Base-by-base conservation (phyloP, 805 yeast genomes). In the Blastobotrys americana region DNA sequence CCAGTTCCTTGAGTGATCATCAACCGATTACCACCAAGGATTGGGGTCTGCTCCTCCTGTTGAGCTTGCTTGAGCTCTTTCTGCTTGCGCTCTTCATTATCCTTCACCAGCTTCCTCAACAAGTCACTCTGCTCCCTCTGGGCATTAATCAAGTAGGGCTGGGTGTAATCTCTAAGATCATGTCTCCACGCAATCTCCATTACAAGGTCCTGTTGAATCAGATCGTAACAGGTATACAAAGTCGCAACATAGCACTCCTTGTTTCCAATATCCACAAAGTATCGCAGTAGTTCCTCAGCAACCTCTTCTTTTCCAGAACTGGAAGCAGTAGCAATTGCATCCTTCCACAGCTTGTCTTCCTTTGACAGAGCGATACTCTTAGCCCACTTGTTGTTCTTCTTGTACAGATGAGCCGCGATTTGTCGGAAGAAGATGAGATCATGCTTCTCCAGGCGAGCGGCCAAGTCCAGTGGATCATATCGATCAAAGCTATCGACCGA, bases 251-350 rank as follows among this genome's bases (percentile, higher is more conserved):
- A 84, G 58, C 96, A 85, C 71, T 93, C 98, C 66, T 82, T 87
- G 70, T 93, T 93, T 55, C 96, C 97, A 34, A 95, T 86, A 57
- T 90, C 97, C 48, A 93, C 97, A 65, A 93, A 93, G 70, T 90
- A 93, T 43, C 82, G 76, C 63, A 93, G 70, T 52, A 86, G 71
- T 48, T 93, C 97, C 64, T 86, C 90, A 28, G 95, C 89, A 59
- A 90, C 82, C 62, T 84, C 88, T 8, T 77, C 59, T 53, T 82
- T 81, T 50, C 77, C 77, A 16, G 97, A 88, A 46, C 80, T 68
- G 15, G 96, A 79, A 19, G 96, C 96, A 6, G 97, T 89, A 60
- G 79, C 85, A 61, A 93, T 84, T 50, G 96, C 89, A 65, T 89
- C 97, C 47, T 82, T 73, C 97, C 97, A 93, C 57, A 93, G 73